Evolutionary conservation across 1,284 basidiomycete genomes (phyloP).

Genomic region (Peniophora sp.): DNA sequence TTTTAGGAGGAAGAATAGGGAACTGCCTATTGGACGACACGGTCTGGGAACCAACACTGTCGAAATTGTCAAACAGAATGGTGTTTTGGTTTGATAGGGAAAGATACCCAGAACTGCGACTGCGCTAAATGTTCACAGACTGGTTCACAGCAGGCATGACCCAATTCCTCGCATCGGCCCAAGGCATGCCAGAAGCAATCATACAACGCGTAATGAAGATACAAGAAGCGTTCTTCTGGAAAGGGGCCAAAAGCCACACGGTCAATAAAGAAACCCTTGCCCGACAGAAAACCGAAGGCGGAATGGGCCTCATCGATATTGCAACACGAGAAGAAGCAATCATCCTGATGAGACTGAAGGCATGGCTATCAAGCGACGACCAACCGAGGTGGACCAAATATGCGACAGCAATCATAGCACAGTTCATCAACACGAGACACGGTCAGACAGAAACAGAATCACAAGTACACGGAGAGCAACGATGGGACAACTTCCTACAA

Average conservation of each 20-base stretch:
- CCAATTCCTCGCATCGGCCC: constrained; percentile 19
- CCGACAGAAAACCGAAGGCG: constrained; percentile 9
- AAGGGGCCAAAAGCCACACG: not conserved
- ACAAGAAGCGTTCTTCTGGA: constrained; percentile 16
- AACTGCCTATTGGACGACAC: constrained; percentile 9
- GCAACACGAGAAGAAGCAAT: constrained; percentile 18
- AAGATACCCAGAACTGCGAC: not conserved
- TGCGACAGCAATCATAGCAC: constrained; percentile 10
- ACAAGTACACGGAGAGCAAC: too few relatives aligned
- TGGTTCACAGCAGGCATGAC: constrained; percentile 13
- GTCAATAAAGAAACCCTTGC: constrained; percentile 7
- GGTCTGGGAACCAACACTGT: constrained; percentile 15
- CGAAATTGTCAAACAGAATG: constrained; percentile 7
- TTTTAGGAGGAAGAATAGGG: constrained; percentile 21
- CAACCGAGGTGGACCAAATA: constrained; percentile 15
- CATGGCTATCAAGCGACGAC: constrained; percentile 9
- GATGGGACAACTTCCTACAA: too few relatives aligned
- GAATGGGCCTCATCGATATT: constrained; percentile 16
- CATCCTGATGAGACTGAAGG: constrained; percentile 15
- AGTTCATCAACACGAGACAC: constrained; percentile 6
- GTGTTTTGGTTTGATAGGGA: constrained; percentile 12
- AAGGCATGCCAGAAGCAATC: constrained; percentile 16
- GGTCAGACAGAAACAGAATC: too few relatives aligned
- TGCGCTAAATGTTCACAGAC: too few relatives aligned
- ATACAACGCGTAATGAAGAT: constrained; percentile 4